Conservation (phyloP, 2,329 filamentous ascomycete species). For the Lachnellula arida region DNA sequence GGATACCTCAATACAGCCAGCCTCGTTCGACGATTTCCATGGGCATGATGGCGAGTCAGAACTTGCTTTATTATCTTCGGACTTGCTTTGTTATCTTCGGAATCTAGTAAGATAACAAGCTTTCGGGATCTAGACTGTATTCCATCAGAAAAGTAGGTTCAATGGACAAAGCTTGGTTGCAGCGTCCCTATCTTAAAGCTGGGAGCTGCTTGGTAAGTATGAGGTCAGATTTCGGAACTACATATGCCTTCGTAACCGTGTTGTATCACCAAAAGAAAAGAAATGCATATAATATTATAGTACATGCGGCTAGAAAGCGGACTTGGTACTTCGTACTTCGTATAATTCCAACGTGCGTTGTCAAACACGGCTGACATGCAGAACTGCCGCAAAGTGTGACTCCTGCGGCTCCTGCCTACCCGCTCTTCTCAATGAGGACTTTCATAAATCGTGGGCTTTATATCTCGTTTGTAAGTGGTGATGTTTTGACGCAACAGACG, state of each 20-base stretch:
- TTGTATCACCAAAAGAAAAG: neutral
- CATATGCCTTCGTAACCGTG: neutral
- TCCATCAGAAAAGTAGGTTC: neutral
- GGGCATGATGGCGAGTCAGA: no score
- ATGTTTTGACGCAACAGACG: neutral
- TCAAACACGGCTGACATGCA: constrained; percentile 7
- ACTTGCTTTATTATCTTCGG: no score
- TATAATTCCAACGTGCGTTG: constrained; percentile 1
- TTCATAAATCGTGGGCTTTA: neutral
- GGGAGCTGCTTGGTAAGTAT: neutral
- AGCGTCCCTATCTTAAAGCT: neutral
- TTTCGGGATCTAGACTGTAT: neutral
- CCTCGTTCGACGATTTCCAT: neutral
- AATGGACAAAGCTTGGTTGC: neutral
- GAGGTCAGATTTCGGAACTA: neutral
- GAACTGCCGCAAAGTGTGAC: neutral
- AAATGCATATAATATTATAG: neutral
- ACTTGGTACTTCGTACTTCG: no score
- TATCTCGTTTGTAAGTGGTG: neutral
- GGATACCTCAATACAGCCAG: neutral
- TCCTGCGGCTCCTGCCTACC: neutral
- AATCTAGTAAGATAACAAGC: neutral
- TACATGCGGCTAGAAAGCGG: neutral
- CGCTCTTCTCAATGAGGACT: neutral
- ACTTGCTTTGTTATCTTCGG: no score